phyloP scores from a whole-genome alignment of 345 rosid species.

The Erucastrum elatum region DNA sequence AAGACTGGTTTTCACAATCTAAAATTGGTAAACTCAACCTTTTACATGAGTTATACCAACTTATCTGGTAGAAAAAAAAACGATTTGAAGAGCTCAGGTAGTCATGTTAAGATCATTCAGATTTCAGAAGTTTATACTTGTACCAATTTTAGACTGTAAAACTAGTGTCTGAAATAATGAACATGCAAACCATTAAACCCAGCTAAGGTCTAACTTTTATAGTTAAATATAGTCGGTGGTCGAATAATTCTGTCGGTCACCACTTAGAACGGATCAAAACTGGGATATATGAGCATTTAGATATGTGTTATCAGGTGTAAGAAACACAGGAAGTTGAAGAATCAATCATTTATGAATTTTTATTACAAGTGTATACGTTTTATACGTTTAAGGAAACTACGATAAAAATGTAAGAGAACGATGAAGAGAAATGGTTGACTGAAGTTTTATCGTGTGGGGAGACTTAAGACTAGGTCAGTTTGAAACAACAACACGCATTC shows the following conservation, averaged over 20 bases:
- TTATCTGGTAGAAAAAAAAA: background rate
- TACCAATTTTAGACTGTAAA: background rate
- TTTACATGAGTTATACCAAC: background rate
- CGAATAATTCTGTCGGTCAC: background rate
- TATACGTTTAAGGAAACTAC: background rate
- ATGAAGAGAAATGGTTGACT: constrained; percentile 31
- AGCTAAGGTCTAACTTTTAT: background rate
- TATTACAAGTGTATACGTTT: background rate
- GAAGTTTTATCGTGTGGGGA: constrained; percentile 13
- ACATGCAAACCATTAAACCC: background rate
- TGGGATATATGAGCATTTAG: background rate
- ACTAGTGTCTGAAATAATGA: background rate
- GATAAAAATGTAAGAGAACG: background rate
- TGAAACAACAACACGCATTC: constrained; percentile 35
- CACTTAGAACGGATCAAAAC: background rate
- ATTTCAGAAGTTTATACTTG: background rate
- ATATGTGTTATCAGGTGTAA: background rate
- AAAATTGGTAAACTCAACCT: background rate
- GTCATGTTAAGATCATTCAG: background rate
- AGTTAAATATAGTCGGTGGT: background rate
- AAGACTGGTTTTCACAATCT: background rate
- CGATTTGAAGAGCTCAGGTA: background rate
- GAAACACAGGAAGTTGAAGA: background rate
- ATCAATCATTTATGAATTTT: background rate
- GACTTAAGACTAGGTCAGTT: constrained; percentile 39